Percentiles rank a stretch among this genome's conserved stretches.
phyloP scores from a whole-genome alignment of 129 eudicot genomes.

The Cynara cardunculus region DNA sequence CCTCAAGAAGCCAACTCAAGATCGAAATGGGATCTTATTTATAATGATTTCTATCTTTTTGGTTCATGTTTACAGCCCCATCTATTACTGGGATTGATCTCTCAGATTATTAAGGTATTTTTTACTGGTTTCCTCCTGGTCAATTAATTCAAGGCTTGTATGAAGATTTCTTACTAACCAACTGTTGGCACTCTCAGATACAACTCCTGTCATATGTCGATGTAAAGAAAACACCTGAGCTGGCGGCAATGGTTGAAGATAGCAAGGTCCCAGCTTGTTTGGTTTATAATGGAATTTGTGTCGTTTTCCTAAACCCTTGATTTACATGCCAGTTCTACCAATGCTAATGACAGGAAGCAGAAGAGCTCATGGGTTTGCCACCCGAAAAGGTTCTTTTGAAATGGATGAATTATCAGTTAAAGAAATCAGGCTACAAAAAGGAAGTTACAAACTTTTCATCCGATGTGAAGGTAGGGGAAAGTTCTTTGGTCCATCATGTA shows the following conservation, averaged over 20 bases:
- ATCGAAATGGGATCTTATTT: slow-evolving; percentile 6
- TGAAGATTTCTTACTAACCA: slow-evolving; percentile 8
- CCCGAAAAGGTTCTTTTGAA: slow-evolving; percentile 67
- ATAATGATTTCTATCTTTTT: slow-evolving; percentile 9
- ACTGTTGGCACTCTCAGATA: slow-evolving; percentile 34
- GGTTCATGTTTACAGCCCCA: slow-evolving; percentile 53
- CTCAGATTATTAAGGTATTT: slow-evolving; percentile 68
- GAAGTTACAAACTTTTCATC: slow-evolving; percentile 64
- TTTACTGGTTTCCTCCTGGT: not conserved
- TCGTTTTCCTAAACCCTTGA: not conserved
- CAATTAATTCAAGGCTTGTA: not conserved
- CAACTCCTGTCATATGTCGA: slow-evolving; percentile 63
- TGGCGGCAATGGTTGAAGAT: slow-evolving; percentile 65
- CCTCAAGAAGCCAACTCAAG: slow-evolving; percentile 3
- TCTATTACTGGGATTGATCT: slow-evolving; percentile 57
- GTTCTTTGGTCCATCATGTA: not conserved
- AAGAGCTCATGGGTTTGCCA: slow-evolving; percentile 62
- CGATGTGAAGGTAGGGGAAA: slow-evolving; percentile 46
- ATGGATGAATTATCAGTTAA: slow-evolving; percentile 67
- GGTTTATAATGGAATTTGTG: not conserved
- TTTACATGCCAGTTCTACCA: not conserved
- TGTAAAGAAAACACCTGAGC: slow-evolving; percentile 66
- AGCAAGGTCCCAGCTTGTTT: slow-evolving; percentile 38
- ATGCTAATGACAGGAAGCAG: slow-evolving; percentile 44
- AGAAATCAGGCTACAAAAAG: slow-evolving; percentile 56